Base-by-base conservation (phyloP, 2,329 filamentous ascomycete species). In the Sclerotiophoma versabilis region DNA sequence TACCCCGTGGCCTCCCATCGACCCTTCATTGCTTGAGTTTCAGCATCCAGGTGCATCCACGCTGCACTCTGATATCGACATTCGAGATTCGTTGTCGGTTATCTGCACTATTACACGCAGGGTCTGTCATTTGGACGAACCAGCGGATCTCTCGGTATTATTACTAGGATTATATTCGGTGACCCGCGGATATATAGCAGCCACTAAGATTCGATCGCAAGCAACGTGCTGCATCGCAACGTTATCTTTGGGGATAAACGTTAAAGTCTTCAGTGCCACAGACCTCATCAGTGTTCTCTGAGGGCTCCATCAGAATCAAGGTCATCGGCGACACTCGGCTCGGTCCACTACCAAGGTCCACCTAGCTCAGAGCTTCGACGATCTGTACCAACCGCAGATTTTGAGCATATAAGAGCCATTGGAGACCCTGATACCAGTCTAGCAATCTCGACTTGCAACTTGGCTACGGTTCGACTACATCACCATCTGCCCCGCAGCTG, bases 151-250 rank as follows among this genome's bases (percentile, higher is more conserved):
- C 32, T 33, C 63, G 64, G 63, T 36, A 54, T n/a, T 61, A 57
- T 58, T 55, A 19, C 48, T 57, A 66, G 46, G 48, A 45, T 59
- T 45, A 43, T 51, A 54, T 53, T 56, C 39, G 34, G 48, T 29
- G 49, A 36, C 46, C 46, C 23, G 27, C 25, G 49, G 48, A 54
- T 30, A 54, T 30, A 45, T 33, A 29, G 36, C 59, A 56, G 53
- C 62, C 62, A 66, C 55, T 68, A 50, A 63, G 26, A 55, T 38
- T 50, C 47, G 33, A 30, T 43, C 19, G n/a, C 54, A 12, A 34
- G 37, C 39, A 64, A 65, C 64, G 64, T 67, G 64, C 48, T 56
- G 41, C 48, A 42, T 42, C 19, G 57, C 60, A 53, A 45, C 54
- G 49, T 46, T 39, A 14, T 51, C 32, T 22, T 47, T 63, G 63